Percentiles rank a stretch among this genome's conserved stretches.
Evolutionary conservation across 805 yeast genomes (phyloP).

Genomic region (Saturnispora galanensis): DNA sequence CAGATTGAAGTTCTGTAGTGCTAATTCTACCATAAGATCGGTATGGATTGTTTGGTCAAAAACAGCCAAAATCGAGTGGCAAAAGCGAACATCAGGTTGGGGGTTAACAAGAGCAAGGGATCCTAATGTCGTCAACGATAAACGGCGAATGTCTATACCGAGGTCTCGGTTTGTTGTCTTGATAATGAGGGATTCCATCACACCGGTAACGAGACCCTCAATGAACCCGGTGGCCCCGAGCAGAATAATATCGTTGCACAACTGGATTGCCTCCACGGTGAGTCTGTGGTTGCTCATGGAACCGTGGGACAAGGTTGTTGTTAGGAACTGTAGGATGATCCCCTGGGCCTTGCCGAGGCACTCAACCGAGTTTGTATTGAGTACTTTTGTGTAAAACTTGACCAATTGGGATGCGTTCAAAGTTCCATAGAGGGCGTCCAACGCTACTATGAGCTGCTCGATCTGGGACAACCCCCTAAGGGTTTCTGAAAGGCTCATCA

Average conservation of each 20-base stretch:
- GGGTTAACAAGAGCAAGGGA: constrained; percentile 4
- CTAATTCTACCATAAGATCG: constrained; percentile 21
- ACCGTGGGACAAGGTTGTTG: constrained; percentile 14
- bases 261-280: constrained; percentile 21
- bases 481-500: constrained; percentile 19
- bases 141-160: constrained; percentile 26
- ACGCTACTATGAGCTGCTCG: constrained; percentile 12
- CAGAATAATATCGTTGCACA: constrained; percentile 17
- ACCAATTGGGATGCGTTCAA: constrained; percentile 21
- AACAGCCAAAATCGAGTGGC: constrained; percentile 11
- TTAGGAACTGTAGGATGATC: constrained; percentile 18
- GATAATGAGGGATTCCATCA: constrained; percentile 15
- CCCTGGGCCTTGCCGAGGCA: constrained; percentile 22
- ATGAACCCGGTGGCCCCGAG: constrained; percentile 5
- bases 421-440: constrained; percentile 16
- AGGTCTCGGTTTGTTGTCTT: constrained; percentile 24
- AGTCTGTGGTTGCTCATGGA: constrained; percentile 22
- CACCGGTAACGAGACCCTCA: constrained; percentile 1
- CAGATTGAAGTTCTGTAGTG: constrained; percentile 16
- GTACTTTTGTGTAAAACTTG: constrained; percentile 28
- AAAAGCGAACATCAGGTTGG: neutral
- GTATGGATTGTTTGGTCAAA: constrained; percentile 20
- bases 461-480: constrained; percentile 19
- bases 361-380: constrained; percentile 25
- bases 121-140: constrained; percentile 19